Evolutionary conservation across 164 flowering plant genomes (phyloP), one percentile per base, ranked within the genome.

Genomic region (Liriodendron chinense): DNA sequence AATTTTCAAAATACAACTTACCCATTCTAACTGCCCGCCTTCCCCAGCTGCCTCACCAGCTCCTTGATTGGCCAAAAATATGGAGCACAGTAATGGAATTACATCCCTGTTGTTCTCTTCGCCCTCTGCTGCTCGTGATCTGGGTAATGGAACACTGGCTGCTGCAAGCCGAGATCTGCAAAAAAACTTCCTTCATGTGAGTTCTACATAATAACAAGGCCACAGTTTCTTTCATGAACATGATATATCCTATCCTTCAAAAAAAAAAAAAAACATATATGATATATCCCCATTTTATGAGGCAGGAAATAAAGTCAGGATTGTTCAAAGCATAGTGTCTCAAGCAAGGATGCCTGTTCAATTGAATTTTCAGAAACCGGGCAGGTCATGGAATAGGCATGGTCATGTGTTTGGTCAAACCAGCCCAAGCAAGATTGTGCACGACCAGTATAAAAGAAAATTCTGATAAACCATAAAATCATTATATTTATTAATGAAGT

Each of bases 21-120:
- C 98, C 89, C 80, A 84, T 8, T 86, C 74, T 80, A 84, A 68
- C 49, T n/a, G 71, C 57, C 73, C 83, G 72, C 79, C 96, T 78
- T 94, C 99, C 69, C 70, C 91, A 78, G 81, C 82, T 49, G 87
- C 86, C 84, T 94, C 99, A 62, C 88, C 89, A 34, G 89, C 88
- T 72, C 97, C 96, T 81, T 84, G 92, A 78, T 96, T 93, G 71
- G 97, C 91, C 85, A 92, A 85, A 84, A 96, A 96, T 81, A 96
- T 89, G 57, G 96, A 89, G 83, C 99, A 96, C 64, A 96, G 75
- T 21, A 96, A 78, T 61, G 91, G 87, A 84, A 96, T 92, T 28
- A 91, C 91, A 83, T 84, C 87, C 76, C 74, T 85, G 21, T 75
- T 80, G 65, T 70, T 78, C 69, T 80, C 81, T 50, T 74, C 77